Evolutionary conservation across 2,329 filamentous ascomycete species (phyloP).

Genomic region (Curvularia hawaiiensis): DNA sequence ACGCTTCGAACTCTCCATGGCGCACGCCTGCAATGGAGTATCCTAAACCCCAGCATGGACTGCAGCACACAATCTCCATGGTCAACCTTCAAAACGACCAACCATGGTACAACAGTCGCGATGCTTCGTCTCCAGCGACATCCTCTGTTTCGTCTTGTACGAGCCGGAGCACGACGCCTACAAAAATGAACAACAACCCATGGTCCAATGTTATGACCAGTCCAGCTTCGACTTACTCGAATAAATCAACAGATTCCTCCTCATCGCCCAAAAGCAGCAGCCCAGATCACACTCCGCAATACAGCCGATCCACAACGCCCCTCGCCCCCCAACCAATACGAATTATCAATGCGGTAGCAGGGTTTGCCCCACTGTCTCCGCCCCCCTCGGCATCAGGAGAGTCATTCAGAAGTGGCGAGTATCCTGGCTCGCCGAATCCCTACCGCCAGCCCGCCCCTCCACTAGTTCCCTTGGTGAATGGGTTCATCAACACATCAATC

Average conservation of each 20-base stretch:
- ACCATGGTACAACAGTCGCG: slow-evolving; percentile 42
- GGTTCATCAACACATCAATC: slow-evolving; percentile 44
- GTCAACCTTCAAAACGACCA: slow-evolving; percentile 48
- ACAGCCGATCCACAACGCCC: slow-evolving; percentile 46
- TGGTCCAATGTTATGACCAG: slow-evolving; percentile 46
- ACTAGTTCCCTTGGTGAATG: slow-evolving; percentile 41
- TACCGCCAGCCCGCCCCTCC: slow-evolving; percentile 39
- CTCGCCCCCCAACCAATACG: slow-evolving; percentile 46
- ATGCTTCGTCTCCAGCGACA: slow-evolving; percentile 44
- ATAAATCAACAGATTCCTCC: slow-evolving; percentile 38
- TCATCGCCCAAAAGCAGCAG: slow-evolving; percentile 44
- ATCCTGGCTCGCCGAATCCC: slow-evolving; percentile 42
- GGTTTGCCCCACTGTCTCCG: slow-evolving; percentile 44
- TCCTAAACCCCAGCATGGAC: slow-evolving; percentile 42
- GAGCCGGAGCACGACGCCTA: slow-evolving; percentile 46
- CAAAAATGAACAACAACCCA: slow-evolving; percentile 45
- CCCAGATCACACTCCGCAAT: slow-evolving; percentile 45
- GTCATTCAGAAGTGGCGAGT: slow-evolving; percentile 35
- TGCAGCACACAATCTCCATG: slow-evolving; percentile 49
- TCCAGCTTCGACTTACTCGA: slow-evolving; percentile 37
- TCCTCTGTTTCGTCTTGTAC: slow-evolving; percentile 48
- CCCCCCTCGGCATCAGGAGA: slow-evolving; percentile 37
- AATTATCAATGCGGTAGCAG: slow-evolving; percentile 39
- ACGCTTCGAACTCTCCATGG: slow-evolving; percentile 44
- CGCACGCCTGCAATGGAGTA: slow-evolving; percentile 39